Evolutionary conservation across 2,329 filamentous ascomycete species (phyloP).

Genomic region (Pseudogymnoascus sp.): DNA sequence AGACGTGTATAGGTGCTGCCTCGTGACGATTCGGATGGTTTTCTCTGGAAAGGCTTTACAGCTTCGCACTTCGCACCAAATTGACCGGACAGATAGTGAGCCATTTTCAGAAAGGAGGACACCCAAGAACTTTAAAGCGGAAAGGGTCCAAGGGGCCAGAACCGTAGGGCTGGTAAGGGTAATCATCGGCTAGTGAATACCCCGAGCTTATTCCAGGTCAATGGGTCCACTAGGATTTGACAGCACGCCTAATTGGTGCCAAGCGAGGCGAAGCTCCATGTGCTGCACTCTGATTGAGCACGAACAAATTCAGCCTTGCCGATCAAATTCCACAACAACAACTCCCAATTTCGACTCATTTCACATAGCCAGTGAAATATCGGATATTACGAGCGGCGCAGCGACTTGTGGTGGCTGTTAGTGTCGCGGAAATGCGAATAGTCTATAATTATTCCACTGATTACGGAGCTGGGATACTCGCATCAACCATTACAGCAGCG

Average conservation of each 20-base stretch:
- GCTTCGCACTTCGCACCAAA: background rate
- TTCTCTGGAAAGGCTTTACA: background rate
- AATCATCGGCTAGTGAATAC: constrained; percentile 1
- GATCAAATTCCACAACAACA: background rate
- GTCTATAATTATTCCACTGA: background rate
- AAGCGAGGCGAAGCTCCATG: background rate
- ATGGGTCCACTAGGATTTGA: background rate
- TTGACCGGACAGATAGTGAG: background rate
- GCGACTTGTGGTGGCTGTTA: background rate
- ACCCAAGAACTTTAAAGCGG: background rate
- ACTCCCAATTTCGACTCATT: background rate
- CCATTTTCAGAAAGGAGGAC: background rate
- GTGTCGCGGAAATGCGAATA: background rate
- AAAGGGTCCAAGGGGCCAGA: background rate
- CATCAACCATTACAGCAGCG: background rate
- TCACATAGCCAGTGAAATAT: background rate
- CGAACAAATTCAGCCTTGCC: background rate
- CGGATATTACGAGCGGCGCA: background rate
- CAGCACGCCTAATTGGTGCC: background rate
- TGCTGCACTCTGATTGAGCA: background rate
- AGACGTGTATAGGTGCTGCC: background rate
- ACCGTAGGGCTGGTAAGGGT: background rate
- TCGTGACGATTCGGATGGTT: background rate
- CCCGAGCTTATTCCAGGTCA: background rate
- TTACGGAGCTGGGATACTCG: background rate